These are phyloP conservation scores for Salvia miltiorrhiza DNA, from an alignment of 257 asterid species.

Conservation along the genomic window DNA sequence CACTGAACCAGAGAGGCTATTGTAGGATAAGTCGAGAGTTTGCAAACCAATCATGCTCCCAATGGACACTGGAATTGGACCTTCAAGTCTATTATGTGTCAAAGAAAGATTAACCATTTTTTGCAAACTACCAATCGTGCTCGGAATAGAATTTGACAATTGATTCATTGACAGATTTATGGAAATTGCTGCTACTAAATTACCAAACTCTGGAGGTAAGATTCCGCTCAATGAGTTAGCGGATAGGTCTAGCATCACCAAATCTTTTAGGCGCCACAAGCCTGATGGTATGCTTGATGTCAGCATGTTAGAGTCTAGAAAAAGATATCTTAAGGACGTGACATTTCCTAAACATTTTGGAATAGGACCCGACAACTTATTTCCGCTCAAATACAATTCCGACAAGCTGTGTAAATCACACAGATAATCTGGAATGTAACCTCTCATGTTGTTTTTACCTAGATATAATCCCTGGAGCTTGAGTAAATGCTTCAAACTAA, in stretches of 20 bases:
- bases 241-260: not conserved
- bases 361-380: not conserved
- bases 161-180: not conserved
- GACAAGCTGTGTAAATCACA: not conserved
- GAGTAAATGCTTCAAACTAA: not conserved
- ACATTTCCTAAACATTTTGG: conserved; percentile 1
- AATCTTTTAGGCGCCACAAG: no score
- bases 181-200: not conserved
- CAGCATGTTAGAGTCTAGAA: not conserved
- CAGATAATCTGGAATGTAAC: not conserved
- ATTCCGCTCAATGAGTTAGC: not conserved
- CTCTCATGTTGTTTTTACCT: not conserved
- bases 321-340: not conserved
- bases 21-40: not conserved
- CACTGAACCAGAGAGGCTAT: not conserved
- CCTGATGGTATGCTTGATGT: not conserved
- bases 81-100: not conserved
- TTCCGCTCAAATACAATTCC: not conserved
- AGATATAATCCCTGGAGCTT: not conserved
- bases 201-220: not conserved
- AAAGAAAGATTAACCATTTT: not conserved
- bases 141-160: not conserved
- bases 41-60: conserved; percentile 3
- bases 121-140: not conserved
- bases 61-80: not conserved